A percentile compares a stretch with the other conserved stretches of the same genome.
Evolutionary conservation across 495 filamentous ascomycete genomes (phyloP).

Genomic region (Xylaria palmicola): DNA sequence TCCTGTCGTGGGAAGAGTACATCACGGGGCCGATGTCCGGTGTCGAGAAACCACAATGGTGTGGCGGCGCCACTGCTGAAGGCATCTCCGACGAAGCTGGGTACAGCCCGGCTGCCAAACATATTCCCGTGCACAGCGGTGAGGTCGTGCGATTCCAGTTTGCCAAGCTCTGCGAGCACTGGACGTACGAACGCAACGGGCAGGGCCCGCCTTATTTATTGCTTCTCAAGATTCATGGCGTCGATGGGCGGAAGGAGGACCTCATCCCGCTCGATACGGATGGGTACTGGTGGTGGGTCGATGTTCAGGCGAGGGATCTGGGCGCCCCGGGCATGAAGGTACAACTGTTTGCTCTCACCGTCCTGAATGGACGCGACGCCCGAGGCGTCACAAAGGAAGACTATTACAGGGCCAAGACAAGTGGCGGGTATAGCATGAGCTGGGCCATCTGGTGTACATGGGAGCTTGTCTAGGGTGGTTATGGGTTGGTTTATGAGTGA

Average conservation of each 20-base stretch:
- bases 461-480: conserved; percentile 52
- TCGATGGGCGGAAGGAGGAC: conserved; percentile 68
- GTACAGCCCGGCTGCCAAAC: conserved; percentile 58
- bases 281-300: conserved; percentile 72
- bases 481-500: too few relatives aligned
- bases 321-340: conserved; percentile 69
- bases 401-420: conserved; percentile 59
- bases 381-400: conserved; percentile 67
- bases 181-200: conserved; percentile 66
- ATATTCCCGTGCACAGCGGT: conserved; percentile 54
- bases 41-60: conserved; percentile 52
- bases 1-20: conserved; percentile 76
- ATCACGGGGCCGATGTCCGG: conserved; percentile 48
- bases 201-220: conserved; percentile 62
- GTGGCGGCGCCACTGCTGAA: conserved; percentile 53
- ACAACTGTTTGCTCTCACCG: conserved; percentile 60
- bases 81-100: conserved; percentile 57
- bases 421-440: conserved; percentile 52
- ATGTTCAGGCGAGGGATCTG: conserved; percentile 62
- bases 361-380: conserved; percentile 61
- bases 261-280: conserved; percentile 62
- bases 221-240: conserved; percentile 61
- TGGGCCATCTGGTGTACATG: conserved; percentile 65
- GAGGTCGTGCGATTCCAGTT: conserved; percentile 70
- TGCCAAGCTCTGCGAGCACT: conserved; percentile 72